Conservation (phyloP, 148 eudicot species). For the Vaccinium corymbosum region DNA sequence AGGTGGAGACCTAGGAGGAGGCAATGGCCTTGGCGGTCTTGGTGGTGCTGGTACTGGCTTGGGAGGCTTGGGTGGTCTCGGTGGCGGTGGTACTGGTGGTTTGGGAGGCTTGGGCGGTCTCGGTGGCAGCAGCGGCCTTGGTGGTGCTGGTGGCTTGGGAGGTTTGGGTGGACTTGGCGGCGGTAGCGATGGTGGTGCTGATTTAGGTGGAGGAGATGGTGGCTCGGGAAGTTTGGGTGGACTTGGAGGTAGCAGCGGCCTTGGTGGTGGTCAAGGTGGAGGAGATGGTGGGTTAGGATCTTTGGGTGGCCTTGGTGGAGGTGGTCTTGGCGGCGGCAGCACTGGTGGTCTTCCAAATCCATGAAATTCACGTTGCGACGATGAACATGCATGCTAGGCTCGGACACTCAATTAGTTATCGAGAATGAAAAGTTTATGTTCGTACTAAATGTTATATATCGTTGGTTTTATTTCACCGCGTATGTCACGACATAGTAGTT, state of each 20-base stretch:
- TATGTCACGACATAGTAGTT: neutral
- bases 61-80: constrained; percentile 26
- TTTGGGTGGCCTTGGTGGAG: neutral
- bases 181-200: constrained; percentile 25
- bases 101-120: constrained; percentile 19
- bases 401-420: too few relatives aligned
- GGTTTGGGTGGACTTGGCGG: constrained; percentile 20
- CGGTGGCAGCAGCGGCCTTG: constrained; percentile 5
- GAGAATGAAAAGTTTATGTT: neutral
- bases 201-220: neutral
- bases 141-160: constrained; percentile 23
- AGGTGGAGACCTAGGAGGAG: neutral
- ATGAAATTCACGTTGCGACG: neutral
- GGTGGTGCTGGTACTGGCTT: neutral
- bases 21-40: neutral
- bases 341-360: constrained; percentile 18
- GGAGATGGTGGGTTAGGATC: neutral
- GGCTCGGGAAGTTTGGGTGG: neutral
- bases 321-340: constrained; percentile 2
- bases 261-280: neutral
- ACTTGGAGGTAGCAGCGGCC: constrained; percentile 1
- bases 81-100: constrained; percentile 17
- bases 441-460: neutral
- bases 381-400: too few relatives aligned
- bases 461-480: neutral